phyloP scores from a whole-genome alignment of 2,329 filamentous ascomycete species.

The Orbilia blumenaviensis region DNA sequence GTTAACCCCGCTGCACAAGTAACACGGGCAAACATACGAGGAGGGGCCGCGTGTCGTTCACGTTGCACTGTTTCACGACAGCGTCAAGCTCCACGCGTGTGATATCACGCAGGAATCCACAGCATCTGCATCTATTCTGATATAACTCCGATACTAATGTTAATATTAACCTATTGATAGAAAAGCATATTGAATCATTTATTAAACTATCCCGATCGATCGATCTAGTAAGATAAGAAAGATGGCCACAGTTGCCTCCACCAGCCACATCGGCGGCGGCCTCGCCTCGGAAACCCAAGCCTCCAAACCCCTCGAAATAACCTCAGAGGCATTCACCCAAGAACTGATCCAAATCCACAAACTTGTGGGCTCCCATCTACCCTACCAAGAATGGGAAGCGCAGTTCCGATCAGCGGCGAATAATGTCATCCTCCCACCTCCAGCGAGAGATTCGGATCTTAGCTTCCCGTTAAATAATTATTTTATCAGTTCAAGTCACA shows the following conservation, averaged over 20 bases:
- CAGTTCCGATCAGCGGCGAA: slow-evolving; percentile 53
- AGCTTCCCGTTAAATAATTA: slow-evolving; percentile 72
- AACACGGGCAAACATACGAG: too few relatives aligned
- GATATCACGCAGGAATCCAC: too few relatives aligned
- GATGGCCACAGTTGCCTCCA: slow-evolving; percentile 38
- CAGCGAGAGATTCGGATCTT: slow-evolving; percentile 65
- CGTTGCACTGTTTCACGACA: too few relatives aligned
- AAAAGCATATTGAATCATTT: too few relatives aligned
- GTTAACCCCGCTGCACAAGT: not conserved
- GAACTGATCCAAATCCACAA: slow-evolving; percentile 54
- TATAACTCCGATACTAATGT: too few relatives aligned
- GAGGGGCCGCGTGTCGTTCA: not conserved
- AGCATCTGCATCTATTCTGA: too few relatives aligned
- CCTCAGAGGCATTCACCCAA: slow-evolving; percentile 44
- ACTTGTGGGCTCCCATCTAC: not conserved
- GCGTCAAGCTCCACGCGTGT: too few relatives aligned
- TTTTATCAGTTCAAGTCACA: slow-evolving; percentile 77
- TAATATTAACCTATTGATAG: not conserved
- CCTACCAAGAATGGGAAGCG: slow-evolving; percentile 47
- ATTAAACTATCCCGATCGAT: too few relatives aligned
- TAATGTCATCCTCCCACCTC: slow-evolving; percentile 53
- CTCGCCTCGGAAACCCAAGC: slow-evolving; percentile 36
- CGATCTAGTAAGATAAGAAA: not conserved
- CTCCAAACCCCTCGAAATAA: slow-evolving; percentile 40
- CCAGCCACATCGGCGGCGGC: slow-evolving; percentile 51